These are phyloP conservation scores for Vachellia collinsii DNA, from an alignment of 306 rosid species.

Conservation along the genomic window DNA sequence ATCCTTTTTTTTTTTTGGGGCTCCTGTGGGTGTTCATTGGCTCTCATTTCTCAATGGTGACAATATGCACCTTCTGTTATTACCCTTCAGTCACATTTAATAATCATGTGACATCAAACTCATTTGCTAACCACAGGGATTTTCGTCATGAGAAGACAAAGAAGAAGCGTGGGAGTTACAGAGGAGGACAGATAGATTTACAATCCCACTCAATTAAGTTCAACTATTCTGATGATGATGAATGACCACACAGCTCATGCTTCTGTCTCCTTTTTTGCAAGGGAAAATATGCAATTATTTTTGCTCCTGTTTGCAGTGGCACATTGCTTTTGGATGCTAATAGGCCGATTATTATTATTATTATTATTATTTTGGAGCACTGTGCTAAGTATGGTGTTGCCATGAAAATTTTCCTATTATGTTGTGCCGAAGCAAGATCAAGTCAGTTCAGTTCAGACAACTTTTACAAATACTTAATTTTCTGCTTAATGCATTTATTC, in stretches of 20 bases:
- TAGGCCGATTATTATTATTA: not conserved
- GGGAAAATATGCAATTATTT: not conserved
- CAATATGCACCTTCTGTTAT: conserved; percentile 6
- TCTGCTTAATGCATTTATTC: not conserved
- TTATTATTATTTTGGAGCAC: conserved; percentile 1
- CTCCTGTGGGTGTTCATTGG: too few species aligned
- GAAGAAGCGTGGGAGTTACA: conserved; percentile 92
- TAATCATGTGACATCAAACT: not conserved
- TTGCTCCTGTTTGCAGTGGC: not conserved
- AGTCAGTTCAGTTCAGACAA: not conserved
- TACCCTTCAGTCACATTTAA: not conserved
- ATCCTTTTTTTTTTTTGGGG: too few species aligned
- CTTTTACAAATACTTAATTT: not conserved
- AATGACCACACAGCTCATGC: conserved; percentile 37
- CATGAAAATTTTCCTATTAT: not conserved
- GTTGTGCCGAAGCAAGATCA: not conserved
- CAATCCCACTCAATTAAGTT: conserved; percentile 85
- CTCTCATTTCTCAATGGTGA: too few species aligned
- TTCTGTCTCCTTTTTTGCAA: not conserved
- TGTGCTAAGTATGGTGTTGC: not conserved
- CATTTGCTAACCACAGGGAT: conserved; percentile 51
- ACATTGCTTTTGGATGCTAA: not conserved
- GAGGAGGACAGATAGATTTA: conserved; percentile 89
- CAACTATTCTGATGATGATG: conserved; percentile 82
- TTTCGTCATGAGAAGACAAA: conserved; percentile 96